Evolutionary conservation across 495 filamentous ascomycete species (phyloP).

Genomic region (Neurospora sublineolata): DNA sequence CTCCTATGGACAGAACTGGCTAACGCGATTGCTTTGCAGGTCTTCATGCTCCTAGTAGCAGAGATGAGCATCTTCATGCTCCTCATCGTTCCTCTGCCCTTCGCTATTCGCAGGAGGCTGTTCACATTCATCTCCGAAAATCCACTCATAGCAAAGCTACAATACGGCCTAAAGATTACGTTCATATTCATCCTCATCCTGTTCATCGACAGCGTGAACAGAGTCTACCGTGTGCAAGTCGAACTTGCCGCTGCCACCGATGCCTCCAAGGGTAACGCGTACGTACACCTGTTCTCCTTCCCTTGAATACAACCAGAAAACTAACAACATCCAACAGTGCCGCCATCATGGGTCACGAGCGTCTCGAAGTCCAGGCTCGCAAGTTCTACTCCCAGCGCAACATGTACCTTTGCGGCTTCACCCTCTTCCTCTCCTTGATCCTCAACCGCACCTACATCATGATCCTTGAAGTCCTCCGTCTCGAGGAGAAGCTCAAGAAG

Average conservation of each 20-base stretch:
- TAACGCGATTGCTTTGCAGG: constrained; percentile 44
- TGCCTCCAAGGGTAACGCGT: constrained; percentile 17
- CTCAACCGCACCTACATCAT: constrained; percentile 98
- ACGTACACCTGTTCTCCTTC: constrained; percentile 8
- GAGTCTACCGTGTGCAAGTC: constrained; percentile 89
- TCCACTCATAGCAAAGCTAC: constrained; percentile 44
- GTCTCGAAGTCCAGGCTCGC: constrained; percentile 95
- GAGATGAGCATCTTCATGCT: constrained; percentile 92
- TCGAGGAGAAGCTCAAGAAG: constrained; percentile 84
- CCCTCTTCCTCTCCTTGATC: constrained; percentile 94
- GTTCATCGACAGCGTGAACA: constrained; percentile 97
- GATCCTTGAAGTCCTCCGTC: constrained; percentile 87
- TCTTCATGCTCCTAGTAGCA: constrained; percentile 80
- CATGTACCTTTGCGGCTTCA: constrained; percentile 99
- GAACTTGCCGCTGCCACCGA: constrained; percentile 58
- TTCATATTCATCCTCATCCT: constrained; percentile 98
- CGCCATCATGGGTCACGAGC: constrained; percentile 73
- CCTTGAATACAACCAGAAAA: constrained; percentile 1
- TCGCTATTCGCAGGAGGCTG: constrained; percentile 72
- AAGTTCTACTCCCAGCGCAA: constrained; percentile 99
- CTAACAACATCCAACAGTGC: constrained; percentile 30
- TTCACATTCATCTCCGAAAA: constrained; percentile 87
- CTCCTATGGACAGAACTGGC: background rate
- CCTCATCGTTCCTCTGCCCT: constrained; percentile 85
- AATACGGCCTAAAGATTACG: constrained; percentile 63